A percentile compares a stretch with the other conserved stretches of the same genome.
Evolutionary conservation across 1,284 basidiomycete species (phyloP).

Genomic region (Trichosporon ovoides): DNA sequence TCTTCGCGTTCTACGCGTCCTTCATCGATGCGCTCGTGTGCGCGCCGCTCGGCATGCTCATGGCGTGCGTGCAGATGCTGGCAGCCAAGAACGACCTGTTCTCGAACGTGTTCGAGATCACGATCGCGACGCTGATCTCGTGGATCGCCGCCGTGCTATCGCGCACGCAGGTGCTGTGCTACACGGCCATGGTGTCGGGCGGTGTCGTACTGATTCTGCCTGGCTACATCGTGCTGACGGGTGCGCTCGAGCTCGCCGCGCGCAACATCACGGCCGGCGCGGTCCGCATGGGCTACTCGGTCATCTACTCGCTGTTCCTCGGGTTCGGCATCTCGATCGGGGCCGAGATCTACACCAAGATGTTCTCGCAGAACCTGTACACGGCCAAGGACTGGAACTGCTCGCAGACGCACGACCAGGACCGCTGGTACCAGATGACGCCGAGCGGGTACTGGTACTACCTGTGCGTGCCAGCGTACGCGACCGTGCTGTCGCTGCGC

Average conservation of each 20-base stretch:
- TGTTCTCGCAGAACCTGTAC: conserved; percentile 52
- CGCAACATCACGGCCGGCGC: conserved; percentile 75
- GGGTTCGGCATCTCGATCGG: conserved; percentile 80
- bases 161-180: conserved; percentile 69
- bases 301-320: conserved; percentile 59
- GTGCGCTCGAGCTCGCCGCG: conserved; percentile 69
- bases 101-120: conserved; percentile 62
- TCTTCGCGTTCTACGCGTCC: conserved; percentile 42
- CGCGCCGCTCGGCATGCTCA: conserved; percentile 72
- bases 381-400: conserved; percentile 55
- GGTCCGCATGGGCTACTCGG: conserved; percentile 74
- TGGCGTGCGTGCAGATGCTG: conserved; percentile 69
- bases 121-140: conserved; percentile 54
- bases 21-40: conserved; percentile 73
- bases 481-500: conserved; percentile 66
- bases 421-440: conserved; percentile 49
- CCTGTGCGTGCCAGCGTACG: conserved; percentile 72
- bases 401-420: conserved; percentile 45
- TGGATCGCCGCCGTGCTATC: conserved; percentile 75
- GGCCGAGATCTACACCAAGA: conserved; percentile 60
- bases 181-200: conserved; percentile 74
- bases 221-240: conserved; percentile 74
- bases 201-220: conserved; percentile 81
- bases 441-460: conserved; percentile 56
- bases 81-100: conserved; percentile 75